Conservation (phyloP, 140 eudicot species). For the Artemisia princeps region DNA sequence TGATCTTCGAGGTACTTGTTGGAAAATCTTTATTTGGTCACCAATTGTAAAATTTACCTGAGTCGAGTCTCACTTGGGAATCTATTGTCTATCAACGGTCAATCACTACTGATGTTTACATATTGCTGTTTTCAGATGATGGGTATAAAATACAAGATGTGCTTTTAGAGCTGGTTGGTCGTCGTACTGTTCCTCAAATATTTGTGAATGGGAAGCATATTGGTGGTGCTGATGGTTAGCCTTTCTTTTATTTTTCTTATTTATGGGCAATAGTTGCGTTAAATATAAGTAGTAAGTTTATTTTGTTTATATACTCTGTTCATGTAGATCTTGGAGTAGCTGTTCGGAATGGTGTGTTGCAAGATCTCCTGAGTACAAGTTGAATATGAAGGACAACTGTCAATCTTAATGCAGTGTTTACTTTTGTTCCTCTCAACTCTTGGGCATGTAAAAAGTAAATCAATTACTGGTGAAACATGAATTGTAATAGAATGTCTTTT, state of each 20-base stretch:
- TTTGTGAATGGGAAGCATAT: conserved; percentile 90
- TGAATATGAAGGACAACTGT: conserved; percentile 27
- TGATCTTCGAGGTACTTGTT: conserved; percentile 66
- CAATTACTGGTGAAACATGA: conserved; percentile 17
- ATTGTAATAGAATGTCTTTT: conserved; percentile 9
- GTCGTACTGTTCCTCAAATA: conserved; percentile 84
- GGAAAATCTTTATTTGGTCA: background rate
- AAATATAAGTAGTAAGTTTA: conserved; percentile 4
- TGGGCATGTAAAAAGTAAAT: conserved; percentile 22
- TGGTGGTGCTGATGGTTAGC: conserved; percentile 85
- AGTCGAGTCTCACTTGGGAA: no score
- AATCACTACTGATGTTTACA: background rate
- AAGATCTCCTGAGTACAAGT: conserved; percentile 39
- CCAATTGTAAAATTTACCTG: background rate
- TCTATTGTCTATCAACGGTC: background rate
- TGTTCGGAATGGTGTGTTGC: conserved; percentile 48
- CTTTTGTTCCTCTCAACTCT: conserved; percentile 19
- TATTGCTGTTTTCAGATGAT: conserved; percentile 46
- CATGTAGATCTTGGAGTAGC: conserved; percentile 60
- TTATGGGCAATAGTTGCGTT: conserved; percentile 1
- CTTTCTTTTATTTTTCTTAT: conserved; percentile 3
- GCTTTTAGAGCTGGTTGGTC: conserved; percentile 76
- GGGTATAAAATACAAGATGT: conserved; percentile 68
- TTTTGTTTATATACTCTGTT: conserved; percentile 5
- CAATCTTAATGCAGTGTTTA: conserved; percentile 17